Evolutionary conservation across 1,284 basidiomycete species (phyloP), one percentile per base, ranked within the genome.

Genomic region (Microbotryum silenes-acaulis): DNA sequence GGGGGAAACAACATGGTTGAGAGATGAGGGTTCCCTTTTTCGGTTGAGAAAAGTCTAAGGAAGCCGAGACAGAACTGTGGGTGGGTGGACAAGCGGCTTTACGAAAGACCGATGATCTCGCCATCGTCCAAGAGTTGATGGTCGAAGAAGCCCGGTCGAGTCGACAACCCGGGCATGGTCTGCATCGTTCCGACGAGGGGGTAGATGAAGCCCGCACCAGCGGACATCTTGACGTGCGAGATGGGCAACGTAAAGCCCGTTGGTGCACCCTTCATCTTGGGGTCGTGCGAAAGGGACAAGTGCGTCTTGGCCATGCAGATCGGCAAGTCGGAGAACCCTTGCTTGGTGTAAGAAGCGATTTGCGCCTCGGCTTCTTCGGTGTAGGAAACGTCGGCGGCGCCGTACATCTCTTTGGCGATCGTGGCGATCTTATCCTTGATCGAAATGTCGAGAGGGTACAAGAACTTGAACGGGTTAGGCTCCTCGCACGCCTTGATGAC

Each of bases 81-180:
- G 37, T 9, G 25, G 25, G 27, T 9, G 46, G 20, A 12, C 18
- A 31, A 31, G 9, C 31, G 45, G 8, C 9, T 51, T 50, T 67
- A 76, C 16, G 74, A 75, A 18, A 77, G 64, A 25, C 76, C 76
- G 50, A 74, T 67, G 54, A 77, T 75, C 51, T 74, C 68, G n/a
- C 75, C 76, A 45, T 75, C 71, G 59, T 74, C 75, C 49, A 64
- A 53, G 6, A 72, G 56, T 44, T 67, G 54, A 46, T 18, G 57
- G 29, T 45, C 46, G 42, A 18, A 46, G 23, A 42, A 37, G 20
- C 90, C 90, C 70, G 92, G 92, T 65, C 93, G 85, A 62, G 93
- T 97, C 33, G 87, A 90, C 49, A 97, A 82, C 68, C 94, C 94
- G 49, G 96, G 94, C 91, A 98, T 96, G 63, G 92, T 97, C 76